Base-by-base conservation (phyloP, 1,284 basidiomycete species). In the Puccinia sorghi region DNA sequence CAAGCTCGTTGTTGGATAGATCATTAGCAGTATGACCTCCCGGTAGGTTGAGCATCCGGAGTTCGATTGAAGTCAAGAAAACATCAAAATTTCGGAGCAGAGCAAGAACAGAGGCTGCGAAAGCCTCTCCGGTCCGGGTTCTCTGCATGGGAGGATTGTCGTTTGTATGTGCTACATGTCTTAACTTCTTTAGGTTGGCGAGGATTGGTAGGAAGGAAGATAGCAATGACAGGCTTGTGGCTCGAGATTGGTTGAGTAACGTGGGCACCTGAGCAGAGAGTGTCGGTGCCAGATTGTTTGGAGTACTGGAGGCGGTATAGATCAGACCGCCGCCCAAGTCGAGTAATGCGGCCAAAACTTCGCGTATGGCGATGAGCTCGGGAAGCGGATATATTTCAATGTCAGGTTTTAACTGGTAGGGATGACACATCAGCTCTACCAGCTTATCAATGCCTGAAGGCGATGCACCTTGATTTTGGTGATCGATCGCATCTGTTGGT, bases 301-400 rank as follows among this genome's bases (percentile, higher is more conserved):
- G 25, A 22, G 37, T 43, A n/a, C 17, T 71, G n/a, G 48, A n/a
- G 41, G 39, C 50, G 4, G 9, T 56, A 56, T 54, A 71, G 25
- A 71, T 71, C n/a, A 54, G 50, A 7, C n/a, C 25, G 48, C 59
- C 72, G 37, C 59, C 72, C 6, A 64, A 5, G 32, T 64, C 48
- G 43, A 52, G 59, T 22, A 74, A 61, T 37, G 59, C 72, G 11
- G 57, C 48, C 22, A 74, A 32, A 39, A 74, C 59, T 48, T 74
- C 72, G 59, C 72, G 72, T 20, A 74, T 17, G 61, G 72, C 72
- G n/a, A 64, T 74, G 25, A 74, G 54, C 41, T 74, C 72, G 5
- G 54, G 48, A 41, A 71, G 69, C 41, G 13, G 69, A 56, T 9
- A 46, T 32, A 63, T 48, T 2, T 48, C 48, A 46, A 17, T 15